phyloP scores from a whole-genome alignment of 805 yeast genomes.

The Kluyveromyces aestuarii region DNA sequence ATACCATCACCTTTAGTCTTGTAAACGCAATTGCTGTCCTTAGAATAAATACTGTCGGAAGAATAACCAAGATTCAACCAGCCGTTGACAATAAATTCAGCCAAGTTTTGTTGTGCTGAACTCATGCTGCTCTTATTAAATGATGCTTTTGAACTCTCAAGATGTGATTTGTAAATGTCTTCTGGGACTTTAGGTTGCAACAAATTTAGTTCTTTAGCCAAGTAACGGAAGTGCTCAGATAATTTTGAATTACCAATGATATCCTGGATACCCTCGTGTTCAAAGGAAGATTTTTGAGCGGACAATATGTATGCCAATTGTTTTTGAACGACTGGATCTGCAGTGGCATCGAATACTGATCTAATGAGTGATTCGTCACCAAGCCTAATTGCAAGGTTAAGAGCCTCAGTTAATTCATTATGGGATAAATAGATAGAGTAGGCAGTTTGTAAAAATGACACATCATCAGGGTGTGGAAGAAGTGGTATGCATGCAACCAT shows the following conservation, averaged over 20 bases:
- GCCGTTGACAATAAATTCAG: constrained; percentile 88
- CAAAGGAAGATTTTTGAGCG: constrained; percentile 76
- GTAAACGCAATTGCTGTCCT: constrained; percentile 82
- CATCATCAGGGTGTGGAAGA: constrained; percentile 90
- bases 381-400: constrained; percentile 79
- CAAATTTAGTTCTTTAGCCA: constrained; percentile 80
- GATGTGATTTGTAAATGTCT: constrained; percentile 85
- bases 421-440: constrained; percentile 73
- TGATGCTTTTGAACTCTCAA: constrained; percentile 59
- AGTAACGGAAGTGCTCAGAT: constrained; percentile 69
- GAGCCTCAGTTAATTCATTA: constrained; percentile 78
- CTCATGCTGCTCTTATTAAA: constrained; percentile 49
- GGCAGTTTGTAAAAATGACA: constrained; percentile 79
- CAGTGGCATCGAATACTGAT: constrained; percentile 73
- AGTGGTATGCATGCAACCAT: constrained; percentile 96
- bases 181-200: constrained; percentile 89
- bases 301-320: constrained; percentile 88
- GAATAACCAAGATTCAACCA: constrained; percentile 89
- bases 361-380: constrained; percentile 72
- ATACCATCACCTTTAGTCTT: constrained; percentile 88
- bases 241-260: constrained; percentile 72
- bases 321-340: constrained; percentile 66
- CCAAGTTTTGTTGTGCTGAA: constrained; percentile 91
- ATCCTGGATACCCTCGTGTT: constrained; percentile 68
- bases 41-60: constrained; percentile 68